Base-by-base conservation (phyloP, 331 rosid species). In the Arachis monticola region DNA sequence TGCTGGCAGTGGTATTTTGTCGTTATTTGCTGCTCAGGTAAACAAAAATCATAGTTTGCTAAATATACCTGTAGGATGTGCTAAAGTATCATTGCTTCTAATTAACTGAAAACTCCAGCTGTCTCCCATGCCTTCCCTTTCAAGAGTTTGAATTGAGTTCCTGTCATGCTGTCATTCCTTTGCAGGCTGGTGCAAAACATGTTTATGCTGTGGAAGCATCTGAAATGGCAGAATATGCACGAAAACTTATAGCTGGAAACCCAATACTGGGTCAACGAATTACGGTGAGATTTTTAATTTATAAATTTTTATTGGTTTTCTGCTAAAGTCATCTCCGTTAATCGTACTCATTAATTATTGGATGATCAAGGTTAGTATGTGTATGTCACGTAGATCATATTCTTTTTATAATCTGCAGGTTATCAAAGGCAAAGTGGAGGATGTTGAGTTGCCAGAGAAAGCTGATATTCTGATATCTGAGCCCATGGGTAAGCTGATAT, bases 171-270 rank as follows among this genome's bases (percentile, higher is more conserved):
- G 51, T 47, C 47, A 58, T 70, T 70, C 59, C 17, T 47, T 70
- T 56, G 57, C 67, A 83, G 99, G 99, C 99, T 13, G 99, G 99
- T 51, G 99, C 99, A 60, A 95, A 92, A 65, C 99, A 92, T 81
- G 99, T 95, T 79, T 95, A 95, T 81, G 99, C 99, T 3, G 99
- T 95, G 81, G 99, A 95, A 88, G 99, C 99, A 48, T 95, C 99
- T 79, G 99, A 92, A 85, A 95, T 95, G 99, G 96, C 99, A 74
- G 98, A 92, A 68, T 95, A 95, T 75, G 99, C 99, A 4, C 90
- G 83, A 13, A 88, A 82, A 70, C 89, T 95, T 64, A 86, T 95
- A 86, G 89, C 92, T 50, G 99, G 99, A 64, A 95, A 95, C 84
- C 97, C 98, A 58, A 69, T 40, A 10, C 77, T 95, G 64, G 82